Base-by-base conservation (phyloP, 2,329 filamentous ascomycete species). In the Ascochyta koolunga region DNA sequence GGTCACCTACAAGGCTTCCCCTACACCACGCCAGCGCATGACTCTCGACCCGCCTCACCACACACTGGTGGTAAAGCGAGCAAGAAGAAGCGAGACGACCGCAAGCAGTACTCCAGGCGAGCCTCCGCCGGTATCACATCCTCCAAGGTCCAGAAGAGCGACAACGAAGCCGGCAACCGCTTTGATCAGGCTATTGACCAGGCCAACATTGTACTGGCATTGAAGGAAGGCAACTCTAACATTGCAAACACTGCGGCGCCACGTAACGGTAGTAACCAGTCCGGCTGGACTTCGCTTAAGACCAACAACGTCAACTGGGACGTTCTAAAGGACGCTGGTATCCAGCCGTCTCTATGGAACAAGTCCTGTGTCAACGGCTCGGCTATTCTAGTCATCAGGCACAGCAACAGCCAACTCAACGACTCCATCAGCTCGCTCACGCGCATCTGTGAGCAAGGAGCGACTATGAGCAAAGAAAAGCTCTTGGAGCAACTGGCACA, bases 261-360 rank as follows among this genome's bases (percentile, higher is more conserved):
- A 15, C 36, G 51, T 15, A 29, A 46, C 25, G 47, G 52, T 18
- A 33, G 50, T 10, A 41, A 5, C 11, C 27, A 44, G 24, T 47
- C 29, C n/a, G 58, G 59, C 13, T 66, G 64, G 60, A 54, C 40
- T 3, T 36, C 41, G 3, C 56, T 67, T 16, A 66, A 66, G 27
- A 38, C 38, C 22, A 66, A 68, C 54, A 68, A 68, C 42, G 54
- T 63, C 37, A 56, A 55, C 18, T 33, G 48, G 18, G 58, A 64
- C 39, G 49, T 68, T 24, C 32, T 45, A 1, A 50, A 54, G n/a
- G 46, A 55, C 13, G 50, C 50, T 35, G 37, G 49, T 5, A 45
- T 58, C 19, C 39, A 54, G 8, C 60, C 60, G 2, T 52, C 61
- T 5, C 25, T 40, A 5, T 55, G 37, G 40, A 65, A 65, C 52